Base-by-base conservation (phyloP, 345 rosid species). In the Gossypioides kirkii region DNA sequence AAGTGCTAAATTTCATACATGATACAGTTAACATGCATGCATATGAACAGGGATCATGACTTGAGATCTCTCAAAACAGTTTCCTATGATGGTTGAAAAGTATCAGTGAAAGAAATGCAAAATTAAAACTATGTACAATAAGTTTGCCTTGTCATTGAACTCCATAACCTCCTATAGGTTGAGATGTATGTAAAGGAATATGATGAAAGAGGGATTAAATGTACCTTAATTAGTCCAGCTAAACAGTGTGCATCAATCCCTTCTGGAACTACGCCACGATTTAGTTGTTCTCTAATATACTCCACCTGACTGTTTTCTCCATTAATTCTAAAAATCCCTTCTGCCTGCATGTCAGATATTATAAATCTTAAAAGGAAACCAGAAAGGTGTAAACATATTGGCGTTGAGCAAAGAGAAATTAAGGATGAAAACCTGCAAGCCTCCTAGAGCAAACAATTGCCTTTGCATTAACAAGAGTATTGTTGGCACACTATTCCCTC, bases 221-320 rank as follows among this genome's bases (percentile, higher is more conserved):
- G 41, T 65, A 85, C 79, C 80, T 77, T 80, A 67, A 83, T 81
- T 72, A 94, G 91, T 73, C 97, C 97, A 7, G 98, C 93, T 81
- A 94, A 82, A 80, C 97, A 94, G 59, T 94, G 98, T 71, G 89
- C 89, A 61, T 94, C 98, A 54, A 90, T 80, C 41, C 85, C 81
- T 3, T 86, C 88, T 1, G 97, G 94, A 69, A 88, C 80, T 74
- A 87, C 74, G 75, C 98, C 97, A 55, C 83, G 75, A 77, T 94
- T 90, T 77, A 94, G 77, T 74, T 92, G 92, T 59, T 92, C 93
- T 74, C 97, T 86, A 9, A 88, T 97, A 42, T 81, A 82, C 78
- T 92, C 98, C 79, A 90, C 97, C 82, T 87, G 94, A 69, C 96
- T 84, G 73, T 90, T 91, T 69, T 86, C 94, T 7, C 91, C 97